Evolutionary conservation across 306 rosid genomes (phyloP), one percentile per base, ranked within the genome.

Genomic region (Canavalia gladiata): DNA sequence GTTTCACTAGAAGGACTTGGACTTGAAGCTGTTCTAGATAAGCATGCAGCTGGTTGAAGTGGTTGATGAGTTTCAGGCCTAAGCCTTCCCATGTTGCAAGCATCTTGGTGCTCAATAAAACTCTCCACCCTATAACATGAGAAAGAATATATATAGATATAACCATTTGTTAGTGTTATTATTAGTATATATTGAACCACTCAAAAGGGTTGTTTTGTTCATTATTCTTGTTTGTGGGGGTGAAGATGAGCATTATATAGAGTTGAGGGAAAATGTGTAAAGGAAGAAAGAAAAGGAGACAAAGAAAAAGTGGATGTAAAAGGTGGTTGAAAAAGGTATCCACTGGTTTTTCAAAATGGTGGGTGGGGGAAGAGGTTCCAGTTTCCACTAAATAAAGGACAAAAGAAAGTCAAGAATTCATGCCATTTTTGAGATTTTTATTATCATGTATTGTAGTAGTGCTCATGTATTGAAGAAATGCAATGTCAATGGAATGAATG

Each of bases 51-150:
- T 1, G 86, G 87, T 35, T 84, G 97, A 5, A 80, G 75, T n/a
- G 89, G 77, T n/a, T 92, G 97, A 57, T 92, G 97, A 57, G 87
- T 10, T 84, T 91, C 94, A 1, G 91, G 59, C 50, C 89, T 77
- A 10, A 90, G 87, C 47, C 88, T 89, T 3, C 97, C 98, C 92
- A 90, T 86, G 77, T 88, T 93, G 79, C 99, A 96, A 54, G 99
- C 94, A 86, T 96, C 99, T 89, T 96, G 99, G 77, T 96, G 99
- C 71, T 96, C 99, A 45, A 96, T 96, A 85, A 96, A 96, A 78
- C 99, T 96, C 90, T 96, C 99, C 76, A 96, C 99, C 92, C 99
- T 96, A 76, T 4, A 64, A 68, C 51, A 33, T 68, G 75, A 60
- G 63, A 45, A 69, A 74, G 55, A 66, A 52, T 31, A 33, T 64